These are phyloP conservation scores for Leishmania lainsoni DNA, from an alignment of 208 protist species.

Conservation along the genomic window DNA sequence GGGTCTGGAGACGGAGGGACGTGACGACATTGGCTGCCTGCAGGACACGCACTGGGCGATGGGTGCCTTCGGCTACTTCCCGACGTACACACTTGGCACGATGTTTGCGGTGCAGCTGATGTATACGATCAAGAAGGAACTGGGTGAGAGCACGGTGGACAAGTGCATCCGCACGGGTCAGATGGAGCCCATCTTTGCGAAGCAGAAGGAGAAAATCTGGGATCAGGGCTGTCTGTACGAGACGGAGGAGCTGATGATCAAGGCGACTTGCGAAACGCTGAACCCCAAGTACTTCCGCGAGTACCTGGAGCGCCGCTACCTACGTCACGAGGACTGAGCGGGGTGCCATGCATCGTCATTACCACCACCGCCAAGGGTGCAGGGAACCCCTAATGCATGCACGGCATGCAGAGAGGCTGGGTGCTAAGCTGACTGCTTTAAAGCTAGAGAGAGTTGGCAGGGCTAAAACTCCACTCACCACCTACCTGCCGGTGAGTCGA, in stretches of 20 bases:
- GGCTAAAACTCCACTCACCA: neutral
- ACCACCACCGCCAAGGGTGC: neutral
- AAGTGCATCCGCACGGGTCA: slow-evolving; percentile 62
- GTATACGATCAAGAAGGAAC: slow-evolving; percentile 59
- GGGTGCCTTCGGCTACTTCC: slow-evolving; percentile 86
- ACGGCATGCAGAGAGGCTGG: neutral
- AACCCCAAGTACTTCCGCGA: slow-evolving; percentile 80
- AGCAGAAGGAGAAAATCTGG: slow-evolving; percentile 85
- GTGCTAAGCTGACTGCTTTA: neutral
- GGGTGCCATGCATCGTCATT: neutral
- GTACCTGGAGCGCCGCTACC: slow-evolving; percentile 87
- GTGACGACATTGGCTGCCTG: slow-evolving; percentile 79
- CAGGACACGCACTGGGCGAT: slow-evolving; percentile 90
- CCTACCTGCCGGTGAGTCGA: neutral
- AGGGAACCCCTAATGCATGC: neutral
- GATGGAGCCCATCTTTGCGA: slow-evolving; percentile 62
- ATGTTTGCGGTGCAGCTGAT: slow-evolving; percentile 87
- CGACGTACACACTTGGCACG: slow-evolving; percentile 84
- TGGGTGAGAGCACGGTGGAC: slow-evolving; percentile 55
- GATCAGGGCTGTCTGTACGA: slow-evolving; percentile 48
- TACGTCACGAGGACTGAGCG: slow-evolving; percentile 36
- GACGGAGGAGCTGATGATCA: slow-evolving; percentile 82
- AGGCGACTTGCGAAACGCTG: slow-evolving; percentile 80
- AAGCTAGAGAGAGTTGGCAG: neutral
- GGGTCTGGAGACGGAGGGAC: slow-evolving; percentile 71